Evolutionary conservation across 768 basidiomycete genomes (phyloP), one percentile per base, ranked within the genome.

Genomic region (Porpolomopsis calyptriformis): DNA sequence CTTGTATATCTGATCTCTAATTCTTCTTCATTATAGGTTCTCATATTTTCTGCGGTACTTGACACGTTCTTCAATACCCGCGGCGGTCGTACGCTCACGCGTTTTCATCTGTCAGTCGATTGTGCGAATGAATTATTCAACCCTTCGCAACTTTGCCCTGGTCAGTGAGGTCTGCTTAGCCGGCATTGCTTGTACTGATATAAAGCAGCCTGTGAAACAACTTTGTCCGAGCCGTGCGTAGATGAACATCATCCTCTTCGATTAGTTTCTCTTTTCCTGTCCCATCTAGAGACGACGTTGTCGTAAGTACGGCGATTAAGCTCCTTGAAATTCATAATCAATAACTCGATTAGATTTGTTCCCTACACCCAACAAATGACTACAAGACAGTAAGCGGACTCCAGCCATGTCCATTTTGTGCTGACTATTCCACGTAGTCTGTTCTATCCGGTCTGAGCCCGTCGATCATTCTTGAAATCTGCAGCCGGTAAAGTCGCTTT

Each of bases 81-180:
- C 16, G 34, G 23, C 26, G 29, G n/a, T n/a, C n/a, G n/a, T n/a
- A 18, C 26, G 23, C 20, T 43, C 34, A 35, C 19, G 36, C 34
- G 39, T 5, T 40, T 40, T 40, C 25, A 24, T 48, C 22, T 36
- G 33, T 46, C 49, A 87, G 87, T 88, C 46, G 81, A 84, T 22
- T 91, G 88, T 58, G 88, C 88, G 20, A 88, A 86, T 56, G 83
- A 88, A 57, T 60, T 87, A 23, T 91, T 91, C 63, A 84, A 77
- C 51, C 68, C 77, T 5, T 74, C 85, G 8, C 76, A 85, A 35
- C 69, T 88, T 26, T 90, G 88, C 58, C 87, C 88, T 54, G 87
- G 85, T 78, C 57, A 42, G 56, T 46, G 14, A 31, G 4, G 9
- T 3, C n/a, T n/a, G 8, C 18, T 43, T n/a, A 4, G 2, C 12